phyloP scores from a whole-genome alignment of 805 yeast genomes.

The Metschnikowia orientalis region DNA sequence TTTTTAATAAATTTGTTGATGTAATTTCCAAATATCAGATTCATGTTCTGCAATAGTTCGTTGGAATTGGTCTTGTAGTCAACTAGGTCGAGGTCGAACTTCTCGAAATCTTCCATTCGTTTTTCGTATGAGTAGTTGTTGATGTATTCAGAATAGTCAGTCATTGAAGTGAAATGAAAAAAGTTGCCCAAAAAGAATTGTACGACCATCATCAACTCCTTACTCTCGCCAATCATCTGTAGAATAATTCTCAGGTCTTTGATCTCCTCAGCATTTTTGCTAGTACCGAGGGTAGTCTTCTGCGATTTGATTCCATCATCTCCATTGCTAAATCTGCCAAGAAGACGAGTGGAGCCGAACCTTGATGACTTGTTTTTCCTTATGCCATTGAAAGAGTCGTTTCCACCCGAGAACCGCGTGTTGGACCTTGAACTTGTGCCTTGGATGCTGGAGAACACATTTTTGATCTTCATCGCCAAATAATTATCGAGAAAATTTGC shows the following conservation, averaged over 20 bases:
- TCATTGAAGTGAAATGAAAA: conserved; percentile 35
- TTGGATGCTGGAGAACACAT: conserved; percentile 1
- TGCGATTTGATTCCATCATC: conserved; percentile 10
- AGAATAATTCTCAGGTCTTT: conserved; percentile 32
- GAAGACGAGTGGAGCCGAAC: conserved; percentile 18
- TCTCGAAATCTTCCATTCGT: conserved; percentile 29
- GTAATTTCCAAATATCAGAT: conserved; percentile 42
- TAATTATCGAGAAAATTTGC: conserved; percentile 27
- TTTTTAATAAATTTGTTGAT: conserved; percentile 33
- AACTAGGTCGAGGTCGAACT: conserved; percentile 25
- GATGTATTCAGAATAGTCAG: conserved; percentile 30
- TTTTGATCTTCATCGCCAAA: conserved; percentile 21
- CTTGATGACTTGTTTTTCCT: conserved; percentile 14
- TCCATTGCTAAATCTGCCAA: conserved; percentile 10
- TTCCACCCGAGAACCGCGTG: conserved; percentile 1
- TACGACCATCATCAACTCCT: conserved; percentile 31
- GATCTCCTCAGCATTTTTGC: conserved; percentile 19
- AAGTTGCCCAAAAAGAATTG: conserved; percentile 39
- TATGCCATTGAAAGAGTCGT: conserved; percentile 10
- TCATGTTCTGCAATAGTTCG: conserved; percentile 43
- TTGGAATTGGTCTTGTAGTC: conserved; percentile 44
- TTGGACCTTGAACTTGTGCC: background rate
- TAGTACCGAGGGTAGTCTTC: conserved; percentile 6
- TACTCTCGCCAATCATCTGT: conserved; percentile 34
- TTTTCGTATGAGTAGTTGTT: conserved; percentile 23